Conservation (phyloP, 257 asterid species). For the Datura wrightii region DNA sequence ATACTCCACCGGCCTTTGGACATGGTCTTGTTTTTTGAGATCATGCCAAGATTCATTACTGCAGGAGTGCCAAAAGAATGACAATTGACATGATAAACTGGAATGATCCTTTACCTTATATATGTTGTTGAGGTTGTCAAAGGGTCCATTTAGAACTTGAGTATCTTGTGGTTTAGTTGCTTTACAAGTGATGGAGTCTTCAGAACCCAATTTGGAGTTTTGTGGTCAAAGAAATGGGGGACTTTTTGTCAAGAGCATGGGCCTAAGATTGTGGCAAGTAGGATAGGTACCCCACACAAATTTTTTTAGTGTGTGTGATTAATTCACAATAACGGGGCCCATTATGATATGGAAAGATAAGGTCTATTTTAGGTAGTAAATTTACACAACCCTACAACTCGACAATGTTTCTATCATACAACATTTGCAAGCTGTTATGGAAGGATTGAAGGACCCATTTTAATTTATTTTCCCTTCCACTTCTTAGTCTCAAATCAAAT, state of each 20-base stretch:
- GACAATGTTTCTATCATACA: conserved; percentile 29
- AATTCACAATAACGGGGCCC: conserved; percentile 41
- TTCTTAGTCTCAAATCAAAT: conserved; percentile 26
- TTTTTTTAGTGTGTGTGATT: conserved; percentile 33
- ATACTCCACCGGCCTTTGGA: neutral
- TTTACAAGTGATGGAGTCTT: conserved; percentile 24
- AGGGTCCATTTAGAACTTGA: conserved; percentile 29
- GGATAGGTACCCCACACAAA: conserved; percentile 34
- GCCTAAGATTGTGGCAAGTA: conserved; percentile 27
- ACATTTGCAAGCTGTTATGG: conserved; percentile 23
- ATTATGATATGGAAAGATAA: conserved; percentile 25
- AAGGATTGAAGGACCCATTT: conserved; percentile 22
- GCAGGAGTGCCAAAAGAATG: conserved; percentile 30
- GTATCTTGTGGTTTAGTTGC: conserved; percentile 27
- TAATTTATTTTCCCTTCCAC: neutral
- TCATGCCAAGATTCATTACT: conserved; percentile 27
- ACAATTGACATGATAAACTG: conserved; percentile 3
- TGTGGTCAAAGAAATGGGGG: conserved; percentile 31
- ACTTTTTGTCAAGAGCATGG: conserved; percentile 29
- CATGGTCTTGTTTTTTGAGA: neutral
- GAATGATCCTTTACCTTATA: conserved; percentile 18
- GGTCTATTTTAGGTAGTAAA: conserved; percentile 27
- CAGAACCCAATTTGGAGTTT: conserved; percentile 25
- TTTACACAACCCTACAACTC: neutral
- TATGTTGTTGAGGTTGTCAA: conserved; percentile 26